These are phyloP conservation scores for Saccharomyces eubayanus DNA, from an alignment of 805 yeast species.

Conservation along the genomic window DNA sequence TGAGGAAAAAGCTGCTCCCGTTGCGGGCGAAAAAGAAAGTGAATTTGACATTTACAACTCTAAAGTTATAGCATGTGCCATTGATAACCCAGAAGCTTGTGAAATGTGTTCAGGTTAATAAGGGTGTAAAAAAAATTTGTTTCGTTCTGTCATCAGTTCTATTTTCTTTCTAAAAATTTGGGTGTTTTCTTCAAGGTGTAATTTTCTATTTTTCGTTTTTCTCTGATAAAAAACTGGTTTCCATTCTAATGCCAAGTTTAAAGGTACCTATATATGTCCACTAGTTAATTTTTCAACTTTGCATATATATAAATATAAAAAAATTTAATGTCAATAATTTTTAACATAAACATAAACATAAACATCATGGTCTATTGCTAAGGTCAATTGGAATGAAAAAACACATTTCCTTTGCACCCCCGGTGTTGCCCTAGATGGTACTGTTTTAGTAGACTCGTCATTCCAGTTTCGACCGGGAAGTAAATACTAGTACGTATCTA, in stretches of 20 bases:
- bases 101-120: constrained; percentile 91
- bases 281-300: not conserved
- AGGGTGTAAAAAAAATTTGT: not conserved
- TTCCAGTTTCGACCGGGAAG: not conserved
- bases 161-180: not conserved
- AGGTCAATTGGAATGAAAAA: not conserved
- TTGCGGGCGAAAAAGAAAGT: constrained; percentile 29
- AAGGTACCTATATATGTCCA: not conserved
- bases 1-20: constrained; percentile 34
- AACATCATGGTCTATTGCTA: not conserved
- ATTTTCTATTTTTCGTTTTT: not conserved
- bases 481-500: not conserved
- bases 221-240: not conserved
- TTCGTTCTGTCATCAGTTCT: not conserved
- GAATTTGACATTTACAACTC: constrained; percentile 80
- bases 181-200: not conserved
- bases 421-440: not conserved
- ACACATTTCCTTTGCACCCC: not conserved
- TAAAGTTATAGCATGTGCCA: constrained; percentile 88
- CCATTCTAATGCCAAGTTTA: not conserved
- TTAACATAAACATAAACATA: not conserved
- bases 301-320: not conserved
- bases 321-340: not conserved
- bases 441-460: not conserved
- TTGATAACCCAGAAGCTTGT: constrained; percentile 88